Base-by-base conservation (phyloP, 306 rosid species). In the Inga oerstediana region DNA sequence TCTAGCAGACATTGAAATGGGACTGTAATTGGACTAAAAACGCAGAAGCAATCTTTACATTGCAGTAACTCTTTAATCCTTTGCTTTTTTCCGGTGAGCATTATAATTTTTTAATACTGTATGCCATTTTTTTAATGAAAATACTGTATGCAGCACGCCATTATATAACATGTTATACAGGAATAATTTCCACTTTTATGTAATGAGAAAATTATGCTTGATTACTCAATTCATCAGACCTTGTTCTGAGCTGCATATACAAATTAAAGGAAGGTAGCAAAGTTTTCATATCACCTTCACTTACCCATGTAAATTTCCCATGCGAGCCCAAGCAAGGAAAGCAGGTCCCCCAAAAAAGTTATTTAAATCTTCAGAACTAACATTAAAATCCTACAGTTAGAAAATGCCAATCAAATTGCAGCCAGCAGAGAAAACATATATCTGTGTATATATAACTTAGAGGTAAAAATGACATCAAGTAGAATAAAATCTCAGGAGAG, bases 251-350 rank as follows among this genome's bases (percentile, higher is more conserved):
- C 30, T 69, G 66, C 81, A 81, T 74, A 78, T 46, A 59, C 75
- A 68, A 27, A 70, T 44, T 74, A 48, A 65, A 76, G 71, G 75
- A 15, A 52, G 58, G 24, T 1, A n/a, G 54, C 54, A 54, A 14
- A n/a, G 58, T 70, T 54, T 65, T 37, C 69, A 72, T 54, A 87
- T 79, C 80, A 71, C 69, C 76, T 82, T 79, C 72, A 93, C 98
- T 83, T 86, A 95, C 98, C 97, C 94, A 79, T 93, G 99, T 80
- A 95, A 87, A 85, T 95, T 95, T 84, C 98, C 99, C 99, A 95
- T 92, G 84, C 98, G 98, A 79, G 99, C 99, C 99, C 99, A 95
- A 24, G 99, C 98, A 86, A 95, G 98, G 88, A 95, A 95, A 77
- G 98, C 97, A 77, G 99, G 94, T 87, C 99, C 99, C 85, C 99